Evolutionary conservation across 306 rosid species (phyloP), one percentile per base, ranked within the genome.

Genomic region (Acacia melanoxylon): DNA sequence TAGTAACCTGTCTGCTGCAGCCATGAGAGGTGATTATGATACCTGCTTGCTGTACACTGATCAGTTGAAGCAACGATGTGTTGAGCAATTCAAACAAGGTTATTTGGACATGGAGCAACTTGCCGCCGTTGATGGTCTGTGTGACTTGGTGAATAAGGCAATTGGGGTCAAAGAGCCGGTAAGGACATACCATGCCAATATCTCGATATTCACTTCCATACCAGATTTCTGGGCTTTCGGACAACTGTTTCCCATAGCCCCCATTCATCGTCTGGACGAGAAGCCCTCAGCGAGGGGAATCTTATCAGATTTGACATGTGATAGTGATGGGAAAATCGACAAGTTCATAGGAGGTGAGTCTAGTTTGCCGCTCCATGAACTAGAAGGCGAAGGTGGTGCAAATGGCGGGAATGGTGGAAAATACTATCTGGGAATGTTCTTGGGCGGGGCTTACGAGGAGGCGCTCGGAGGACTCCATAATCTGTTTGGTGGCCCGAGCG

Each of bases 391-490:
- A 68, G 48, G 40, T 13, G 84, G 88, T 8, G 85, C 86, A 0
- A 83, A 87, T 52, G 84, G 88, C 61, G 77, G 41, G 8, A 37
- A 37, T 37, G 41, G 6, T 37, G 41, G 76, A 11, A 77, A 85
- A 75, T 95, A 96, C 90, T 96, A 89, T 78, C 77, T 96, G 78
- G 99, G 98, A 83, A 96, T 96, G 99, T 96, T 96, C 88, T 86
- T 96, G 88, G 99, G 98, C 6, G 99, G 99, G 90, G 98, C 99
- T 74, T 96, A 96, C 67, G 91, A 96, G 98, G 99, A 96, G 94
- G 98, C 99, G 25, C 97, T 96, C 31, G 99, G 99, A 6, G 99
- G 99, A 25, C 40, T 93, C 77, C 99, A 96, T 87, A 96, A 96
- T 89, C 87, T 96, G 82, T 96, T 96, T 24, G 97, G 97, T 54